Base-by-base conservation (phyloP, 768 basidiomycete species). In the Tremella yokohamensis region DNA sequence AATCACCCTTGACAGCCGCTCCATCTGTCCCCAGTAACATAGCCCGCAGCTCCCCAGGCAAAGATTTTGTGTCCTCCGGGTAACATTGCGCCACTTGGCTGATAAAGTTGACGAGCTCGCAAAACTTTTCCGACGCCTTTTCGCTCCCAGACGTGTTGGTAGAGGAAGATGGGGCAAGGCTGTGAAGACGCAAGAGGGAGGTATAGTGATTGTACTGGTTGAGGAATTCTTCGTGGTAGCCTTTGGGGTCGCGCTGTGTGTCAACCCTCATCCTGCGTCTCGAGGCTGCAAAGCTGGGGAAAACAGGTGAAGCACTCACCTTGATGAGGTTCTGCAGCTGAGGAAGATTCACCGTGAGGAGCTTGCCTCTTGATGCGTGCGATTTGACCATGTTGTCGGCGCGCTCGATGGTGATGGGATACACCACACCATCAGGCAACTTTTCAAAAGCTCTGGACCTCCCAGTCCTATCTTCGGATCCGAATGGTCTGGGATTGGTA, bases 301-400 rank as follows among this genome's bases (percentile, higher is more conserved):
- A 20, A 24, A 4, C 18, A 7, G 19, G 47, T 13, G 3, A 51
- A 25, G 2, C 6, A 45, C 69, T 56, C 40, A 72, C 71, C 74
- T 99, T 99, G 76, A 99, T 92, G 53, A 98, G 82, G 74, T 97
- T 97, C 76, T 98, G 94, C 8, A 99, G 82, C 72, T 96, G 90
- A 0, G 96, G 93, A 8, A 97, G 83, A 72, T 94, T 94, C 15
- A 88, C 84, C 29, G 89, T 87, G 64, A 94, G 83, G 55, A 91
- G 82, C 52, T 87, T 81, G 49, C 88, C 88, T 57, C 89, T 64
- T 3, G 61, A 65, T 13, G 62, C 60, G 19, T 62, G 52, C 47
- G 66, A 68, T 56, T 73, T 70, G 50, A 50, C 60, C 70, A 72
- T 72, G 11, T 37, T 61, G 60, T 16, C n/a, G 8, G 39, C 15